Percentiles rank a stretch among this genome's conserved stretches.
phyloP scores from a whole-genome alignment of 176 grass and related monocot species.

The Chrysopogon serrulatus region DNA sequence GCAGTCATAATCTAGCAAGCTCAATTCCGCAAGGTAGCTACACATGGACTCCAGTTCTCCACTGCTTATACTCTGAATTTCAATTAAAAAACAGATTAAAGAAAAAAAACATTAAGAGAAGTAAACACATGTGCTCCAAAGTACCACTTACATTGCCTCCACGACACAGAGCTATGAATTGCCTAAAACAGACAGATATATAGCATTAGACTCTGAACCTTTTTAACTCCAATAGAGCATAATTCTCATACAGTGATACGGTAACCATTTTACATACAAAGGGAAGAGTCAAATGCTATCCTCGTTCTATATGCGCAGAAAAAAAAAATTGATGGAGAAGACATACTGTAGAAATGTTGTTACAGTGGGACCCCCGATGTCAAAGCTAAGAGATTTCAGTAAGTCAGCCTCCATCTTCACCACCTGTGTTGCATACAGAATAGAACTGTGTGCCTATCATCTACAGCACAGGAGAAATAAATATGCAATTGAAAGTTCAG shows the following conservation, averaged over 20 bases:
- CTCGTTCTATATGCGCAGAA: not conserved
- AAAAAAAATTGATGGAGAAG: not conserved
- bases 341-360: slow-evolving; percentile 45
- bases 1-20: slow-evolving; percentile 50
- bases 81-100: not conserved
- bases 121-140: not conserved
- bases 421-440: slow-evolving; percentile 34
- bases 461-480: not conserved
- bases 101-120: not conserved
- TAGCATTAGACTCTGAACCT: not conserved
- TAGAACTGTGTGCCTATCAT: not conserved
- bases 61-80: not conserved
- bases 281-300: not conserved
- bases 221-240: not conserved
- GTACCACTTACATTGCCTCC: slow-evolving; percentile 43
- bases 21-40: slow-evolving; percentile 66
- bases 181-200: slow-evolving; percentile 26
- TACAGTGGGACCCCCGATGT: slow-evolving; percentile 46
- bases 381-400: slow-evolving; percentile 44
- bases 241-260: not conserved
- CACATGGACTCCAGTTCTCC: slow-evolving; percentile 32
- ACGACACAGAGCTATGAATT: slow-evolving; percentile 26
- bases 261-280: not conserved
- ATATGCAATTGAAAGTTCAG: not conserved
- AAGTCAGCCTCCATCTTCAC: slow-evolving; percentile 59